Conservation (phyloP, 306 rosid genomes). For the Dicorynia guianensis region DNA sequence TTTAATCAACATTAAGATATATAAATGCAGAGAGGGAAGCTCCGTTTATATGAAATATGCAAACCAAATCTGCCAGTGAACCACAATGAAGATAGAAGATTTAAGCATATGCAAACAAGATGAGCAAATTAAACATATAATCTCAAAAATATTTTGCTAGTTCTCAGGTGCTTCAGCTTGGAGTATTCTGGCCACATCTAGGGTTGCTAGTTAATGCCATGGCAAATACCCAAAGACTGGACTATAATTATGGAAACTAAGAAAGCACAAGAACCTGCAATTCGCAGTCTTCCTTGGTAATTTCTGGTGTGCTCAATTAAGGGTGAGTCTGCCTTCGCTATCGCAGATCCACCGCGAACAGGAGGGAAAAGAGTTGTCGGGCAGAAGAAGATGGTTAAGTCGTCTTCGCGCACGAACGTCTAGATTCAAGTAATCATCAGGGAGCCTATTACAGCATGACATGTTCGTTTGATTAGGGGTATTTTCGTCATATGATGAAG, state of each 20-base stretch:
- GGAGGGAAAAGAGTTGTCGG: neutral
- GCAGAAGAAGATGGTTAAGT: neutral
- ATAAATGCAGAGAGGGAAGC: neutral
- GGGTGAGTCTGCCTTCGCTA: constrained; percentile 6
- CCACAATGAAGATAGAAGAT: constrained; percentile 25
- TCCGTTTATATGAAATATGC: constrained; percentile 4
- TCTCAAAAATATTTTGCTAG: constrained; percentile 11
- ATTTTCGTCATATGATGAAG: neutral
- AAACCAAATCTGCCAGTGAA: constrained; percentile 18
- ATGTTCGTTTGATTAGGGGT: neutral
- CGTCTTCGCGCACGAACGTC: neutral
- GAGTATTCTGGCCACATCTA: neutral
- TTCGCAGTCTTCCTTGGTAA: neutral
- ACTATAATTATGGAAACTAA: constrained; percentile 5
- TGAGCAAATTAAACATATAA: constrained; percentile 3
- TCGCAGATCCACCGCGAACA: constrained; percentile 28
- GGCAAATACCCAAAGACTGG: constrained; percentile 18
- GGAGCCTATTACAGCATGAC: neutral
- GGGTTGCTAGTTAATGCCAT: constrained; percentile 14
- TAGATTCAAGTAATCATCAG: neutral
- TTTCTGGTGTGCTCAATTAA: neutral
- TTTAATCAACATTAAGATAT: constrained; percentile 36
- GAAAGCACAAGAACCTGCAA: neutral
- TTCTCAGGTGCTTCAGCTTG: constrained; percentile 11
- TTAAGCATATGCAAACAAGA: constrained; percentile 30